Evolutionary conservation across 306 rosid genomes (phyloP).

Genomic region (Vigna unguiculata): DNA sequence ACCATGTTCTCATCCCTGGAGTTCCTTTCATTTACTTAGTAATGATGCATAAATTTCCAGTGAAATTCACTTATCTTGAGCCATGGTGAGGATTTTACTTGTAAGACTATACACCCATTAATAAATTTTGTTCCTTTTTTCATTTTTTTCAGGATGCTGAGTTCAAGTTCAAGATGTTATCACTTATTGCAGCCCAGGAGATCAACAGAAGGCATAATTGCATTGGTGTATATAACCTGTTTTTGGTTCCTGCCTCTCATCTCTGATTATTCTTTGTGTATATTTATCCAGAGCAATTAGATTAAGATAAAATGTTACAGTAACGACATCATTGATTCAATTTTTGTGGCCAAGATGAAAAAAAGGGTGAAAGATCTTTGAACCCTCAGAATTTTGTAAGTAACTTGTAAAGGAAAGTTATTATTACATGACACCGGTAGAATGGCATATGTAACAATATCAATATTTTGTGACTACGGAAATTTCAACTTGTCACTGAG

Average conservation of each 20-base stretch:
- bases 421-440: constrained; percentile 19
- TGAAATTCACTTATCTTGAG: constrained; percentile 12
- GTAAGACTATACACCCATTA: neutral
- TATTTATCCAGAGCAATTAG: constrained; percentile 46
- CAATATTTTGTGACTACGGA: constrained; percentile 5
- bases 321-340: constrained; percentile 45
- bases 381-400: constrained; percentile 46
- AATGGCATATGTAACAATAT: constrained; percentile 27
- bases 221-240: constrained; percentile 48
- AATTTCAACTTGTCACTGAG: constrained; percentile 17
- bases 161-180: constrained; percentile 27
- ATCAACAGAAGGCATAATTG: constrained; percentile 36
- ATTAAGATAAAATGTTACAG: constrained; percentile 44
- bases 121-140: neutral
- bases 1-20: neutral
- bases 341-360: constrained; percentile 45
- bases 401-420: constrained; percentile 43
- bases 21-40: neutral
- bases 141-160: constrained; percentile 40
- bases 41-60: neutral
- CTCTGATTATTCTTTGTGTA: constrained; percentile 26
- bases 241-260: constrained; percentile 28
- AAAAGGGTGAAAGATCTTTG: constrained; percentile 36
- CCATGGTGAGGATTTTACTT: neutral
- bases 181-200: constrained; percentile 35